Conservation (phyloP, 2,329 filamentous ascomycete genomes). For the Colletotrichum musicola region DNA sequence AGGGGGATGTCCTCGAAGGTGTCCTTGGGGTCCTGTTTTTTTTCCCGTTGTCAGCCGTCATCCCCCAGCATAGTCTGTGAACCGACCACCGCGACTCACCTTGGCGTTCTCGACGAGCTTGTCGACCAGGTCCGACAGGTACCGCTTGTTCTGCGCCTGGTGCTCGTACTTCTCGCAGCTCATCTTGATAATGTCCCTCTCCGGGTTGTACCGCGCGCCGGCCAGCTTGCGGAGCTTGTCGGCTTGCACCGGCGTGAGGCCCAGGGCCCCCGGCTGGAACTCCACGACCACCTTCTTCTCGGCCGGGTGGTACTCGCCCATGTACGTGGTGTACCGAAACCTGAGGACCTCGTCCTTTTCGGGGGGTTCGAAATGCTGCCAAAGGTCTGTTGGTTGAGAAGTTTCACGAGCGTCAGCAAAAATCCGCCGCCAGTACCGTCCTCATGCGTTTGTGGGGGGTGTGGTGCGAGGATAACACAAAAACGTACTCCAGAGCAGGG, state of each 20-base stretch:
- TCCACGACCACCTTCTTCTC: constrained; percentile 95
- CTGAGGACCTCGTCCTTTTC: constrained; percentile 78
- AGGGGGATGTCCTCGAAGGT: constrained; percentile 91
- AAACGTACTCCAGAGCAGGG: constrained; percentile 83
- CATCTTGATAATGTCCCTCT: constrained; percentile 86
- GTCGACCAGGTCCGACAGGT: constrained; percentile 83
- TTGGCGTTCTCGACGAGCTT: constrained; percentile 81
- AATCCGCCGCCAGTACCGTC: not conserved
- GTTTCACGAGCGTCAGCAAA: not conserved
- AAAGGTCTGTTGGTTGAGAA: constrained; percentile 68
- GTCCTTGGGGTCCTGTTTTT: constrained; percentile 75
- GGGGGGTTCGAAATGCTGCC: constrained; percentile 83
- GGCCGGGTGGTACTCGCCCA: constrained; percentile 93
- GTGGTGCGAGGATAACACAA: not conserved
- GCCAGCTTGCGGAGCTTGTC: constrained; percentile 89
- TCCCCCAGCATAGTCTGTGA: no score
- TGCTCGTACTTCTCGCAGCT: constrained; percentile 90
- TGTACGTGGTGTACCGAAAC: constrained; percentile 97
- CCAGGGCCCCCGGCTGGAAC: constrained; percentile 81
- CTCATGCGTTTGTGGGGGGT: no score
- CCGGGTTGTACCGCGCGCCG: constrained; percentile 88
- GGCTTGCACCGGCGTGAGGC: constrained; percentile 75
- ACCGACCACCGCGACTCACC: constrained; percentile 51
- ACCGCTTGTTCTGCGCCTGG: constrained; percentile 97
- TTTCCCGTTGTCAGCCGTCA: not conserved